Evolutionary conservation across 768 basidiomycete genomes (phyloP), one percentile per base, ranked within the genome.

Genomic region (Boletus vermiculosoides): DNA sequence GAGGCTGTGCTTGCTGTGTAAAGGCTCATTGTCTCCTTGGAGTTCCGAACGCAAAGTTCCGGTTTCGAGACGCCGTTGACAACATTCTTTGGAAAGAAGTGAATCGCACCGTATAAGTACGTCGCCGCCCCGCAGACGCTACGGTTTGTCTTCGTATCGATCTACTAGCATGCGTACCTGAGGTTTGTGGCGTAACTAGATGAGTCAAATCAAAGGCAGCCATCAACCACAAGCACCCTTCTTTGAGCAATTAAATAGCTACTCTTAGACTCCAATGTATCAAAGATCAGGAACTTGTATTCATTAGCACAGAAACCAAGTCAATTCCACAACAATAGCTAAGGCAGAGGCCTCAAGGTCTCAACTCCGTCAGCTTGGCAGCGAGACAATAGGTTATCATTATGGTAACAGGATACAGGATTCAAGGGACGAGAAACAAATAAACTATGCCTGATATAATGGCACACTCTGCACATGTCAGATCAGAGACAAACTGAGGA

Each of bases 1-100:
- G 22, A 23, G 52, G 63, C 60, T 58, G 41, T 64, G 50, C 28
- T 18, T 31, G 28, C 40, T 54, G 45, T 63, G 52, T 42, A 48
- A 20, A 54, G n/a, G 16, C 36, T 36, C 9, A 48, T 36, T 16
- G 39, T 30, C 18, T n/a, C 37, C 37, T n/a, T 39, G 37, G 37
- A 39, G 20, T 9, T 33, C 33, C 40, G n/a, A 42, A 28, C 22
- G 33, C 30, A 55, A 40, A 28, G 28, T 45, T 30, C 46, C 37
- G 22, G 25, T 45, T 46, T 30, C 2, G 54, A 51, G 56, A 50
- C 46, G 22, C 48, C 44, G 45, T 53, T 41, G 45, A 33, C 36
- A 28, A 44, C 39, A 16, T 42, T 31, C 45, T n/a, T n/a, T 23
- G 45, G 30, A 55, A 45, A 15, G 31, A 34, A 31, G 18, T 12